Evolutionary conservation across 1,284 basidiomycete species (phyloP), one percentile per base, ranked within the genome.

Genomic region (Hemileia vastatrix): DNA sequence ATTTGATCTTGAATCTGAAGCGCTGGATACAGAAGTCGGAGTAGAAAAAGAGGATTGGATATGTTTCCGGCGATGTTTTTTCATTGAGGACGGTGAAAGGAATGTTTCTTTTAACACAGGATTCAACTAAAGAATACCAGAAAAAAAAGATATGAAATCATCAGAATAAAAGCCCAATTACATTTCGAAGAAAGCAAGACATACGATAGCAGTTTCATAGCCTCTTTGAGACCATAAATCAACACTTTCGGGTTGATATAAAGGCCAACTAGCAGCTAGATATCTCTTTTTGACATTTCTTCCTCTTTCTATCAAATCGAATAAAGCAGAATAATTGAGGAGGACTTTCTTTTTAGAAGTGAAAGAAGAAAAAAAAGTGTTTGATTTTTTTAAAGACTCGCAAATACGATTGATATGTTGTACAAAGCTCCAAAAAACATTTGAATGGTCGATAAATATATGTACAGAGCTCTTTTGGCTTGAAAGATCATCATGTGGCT

Each of bases 181-280:
- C 4, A 15, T 15, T 44, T 3, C 13, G 13, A 18, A 3, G 13
- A 49, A 19, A 18, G 24, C 2, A 18, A 9, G 13, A 49, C 48
- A 21, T 49, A 49, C 48, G 13, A 49, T 49, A 49, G 48, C 48
- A 18, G 24, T 49, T 49, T 49, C 48, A 49, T 49, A 49, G 11
- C 48, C 48, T 24, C 13, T 49, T 19, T n/a, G 24, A 21, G 19
- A n/a, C 48, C 48, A 49, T 5, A 21, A 49, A 19, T 9, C 4
- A 19, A 49, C 24, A n/a, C 19, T 49, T 21, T 49, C 48, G 24
- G 48, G 48, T 49, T 49, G 48, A 19, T 49, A 49, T 11, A 49
- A 11, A 49, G 48, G 48, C 19, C 24, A 21, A 49, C 18, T 21
- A 13, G 48, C 48, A 9, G 21, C 48, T 5, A 49, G 19, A 49